These are phyloP conservation scores for Salix dunnii DNA, from an alignment of 345 rosid species.

Conservation along the genomic window DNA sequence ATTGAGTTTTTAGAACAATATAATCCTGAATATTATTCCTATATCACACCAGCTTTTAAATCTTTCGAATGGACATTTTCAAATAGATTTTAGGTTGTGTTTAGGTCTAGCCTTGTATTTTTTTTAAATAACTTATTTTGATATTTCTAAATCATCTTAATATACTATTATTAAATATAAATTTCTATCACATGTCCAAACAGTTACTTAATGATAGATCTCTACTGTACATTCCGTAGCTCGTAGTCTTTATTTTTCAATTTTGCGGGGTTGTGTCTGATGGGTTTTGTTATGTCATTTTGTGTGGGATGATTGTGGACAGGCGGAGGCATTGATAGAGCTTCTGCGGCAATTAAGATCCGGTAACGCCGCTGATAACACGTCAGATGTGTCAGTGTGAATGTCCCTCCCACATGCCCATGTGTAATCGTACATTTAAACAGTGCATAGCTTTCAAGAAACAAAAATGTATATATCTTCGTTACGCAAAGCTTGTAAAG, in stretches of 20 bases:
- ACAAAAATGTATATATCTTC: slow-evolving; percentile 10
- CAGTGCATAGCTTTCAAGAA: not conserved
- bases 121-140: no score
- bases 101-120: no score
- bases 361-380: slow-evolving; percentile 51
- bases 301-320: slow-evolving; percentile 32
- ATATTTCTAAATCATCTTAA: no score
- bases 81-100: no score
- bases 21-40: no score
- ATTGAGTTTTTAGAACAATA: no score
- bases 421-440: slow-evolving; percentile 12
- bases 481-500: not conserved
- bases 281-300: slow-evolving; percentile 25
- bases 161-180: no score
- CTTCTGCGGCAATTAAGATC: slow-evolving; percentile 92
- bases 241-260: no score
- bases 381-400: slow-evolving; percentile 43
- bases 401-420: slow-evolving; percentile 21
- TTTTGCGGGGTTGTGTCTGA: slow-evolving; percentile 1
- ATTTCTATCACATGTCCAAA: no score
- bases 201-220: no score
- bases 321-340: slow-evolving; percentile 74
- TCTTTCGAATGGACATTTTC: not conserved
- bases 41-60: no score
- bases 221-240: no score